A percentile compares a stretch with the other conserved stretches of the same genome.
These are phyloP conservation scores for Sphagnum tenellum DNA, from an alignment of 225 moss, liverwort and hornwort genomes.

Conservation along the genomic window DNA sequence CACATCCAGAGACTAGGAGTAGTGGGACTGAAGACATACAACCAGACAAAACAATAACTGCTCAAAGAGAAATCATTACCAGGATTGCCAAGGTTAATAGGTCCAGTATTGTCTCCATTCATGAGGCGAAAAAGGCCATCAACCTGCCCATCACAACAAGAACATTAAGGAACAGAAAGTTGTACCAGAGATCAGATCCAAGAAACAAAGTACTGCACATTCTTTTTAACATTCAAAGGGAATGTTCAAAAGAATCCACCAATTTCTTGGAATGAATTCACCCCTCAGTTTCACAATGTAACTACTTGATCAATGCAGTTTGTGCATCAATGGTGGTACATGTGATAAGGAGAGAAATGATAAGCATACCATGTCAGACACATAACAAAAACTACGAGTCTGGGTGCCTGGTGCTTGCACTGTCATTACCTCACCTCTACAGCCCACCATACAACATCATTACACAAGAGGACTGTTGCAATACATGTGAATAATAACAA, in stretches of 20 bases:
- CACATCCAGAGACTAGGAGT: no score
- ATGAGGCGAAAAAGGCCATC: constrained; percentile 87
- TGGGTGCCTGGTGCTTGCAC: constrained; percentile 95
- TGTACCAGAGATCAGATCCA: no score
- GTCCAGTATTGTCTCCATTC: constrained; percentile 74
- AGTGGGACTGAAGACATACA: no score
- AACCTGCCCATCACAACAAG: constrained; percentile 33
- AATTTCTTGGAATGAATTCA: no score
- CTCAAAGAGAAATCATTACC: constrained; percentile 18
- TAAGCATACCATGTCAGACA: constrained; percentile 75
- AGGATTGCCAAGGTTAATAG: constrained; percentile 91
- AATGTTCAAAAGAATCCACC: no score
- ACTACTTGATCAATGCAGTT: no score
- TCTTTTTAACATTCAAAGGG: no score
- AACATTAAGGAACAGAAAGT: not conserved
- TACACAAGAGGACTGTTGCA: not conserved
- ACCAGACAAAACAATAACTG: no score
- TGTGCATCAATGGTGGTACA: no score
- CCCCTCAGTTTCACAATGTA: no score
- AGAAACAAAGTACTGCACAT: no score
- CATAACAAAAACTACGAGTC: constrained; percentile 97
- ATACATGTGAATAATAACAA: not conserved
- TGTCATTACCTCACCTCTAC: constrained; percentile 77
- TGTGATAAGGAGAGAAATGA: no score
- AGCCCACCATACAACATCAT: not conserved